phyloP scores from a whole-genome alignment of 306 rosid genomes.

The Pachyrhizus erosus region DNA sequence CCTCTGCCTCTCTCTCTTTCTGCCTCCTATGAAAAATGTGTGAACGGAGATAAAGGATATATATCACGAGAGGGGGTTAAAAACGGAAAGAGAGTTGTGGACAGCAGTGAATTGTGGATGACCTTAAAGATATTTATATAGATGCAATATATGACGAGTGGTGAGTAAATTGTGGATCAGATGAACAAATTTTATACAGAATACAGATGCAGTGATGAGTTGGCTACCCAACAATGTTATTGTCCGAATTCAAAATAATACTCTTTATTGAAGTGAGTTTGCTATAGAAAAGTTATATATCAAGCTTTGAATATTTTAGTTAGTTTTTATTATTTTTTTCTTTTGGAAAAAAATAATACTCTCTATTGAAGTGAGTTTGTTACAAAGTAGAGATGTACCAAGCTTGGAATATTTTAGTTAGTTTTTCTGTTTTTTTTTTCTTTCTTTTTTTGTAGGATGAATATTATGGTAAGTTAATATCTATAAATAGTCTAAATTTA shows the following conservation, averaged over 20 bases:
- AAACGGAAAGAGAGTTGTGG: constrained; percentile 43
- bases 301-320: no score
- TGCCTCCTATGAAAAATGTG: neutral
- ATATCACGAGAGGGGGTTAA: constrained; percentile 39
- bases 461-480: neutral
- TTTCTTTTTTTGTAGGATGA: neutral
- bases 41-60: neutral
- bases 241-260: constrained; percentile 28
- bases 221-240: neutral
- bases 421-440: no score
- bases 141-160: neutral
- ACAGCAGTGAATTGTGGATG: constrained; percentile 51
- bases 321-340: neutral
- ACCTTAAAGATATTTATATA: constrained; percentile 11
- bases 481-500: neutral
- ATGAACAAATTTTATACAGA: neutral
- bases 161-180: constrained; percentile 24
- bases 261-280: no score
- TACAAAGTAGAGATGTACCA: neutral
- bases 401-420: neutral
- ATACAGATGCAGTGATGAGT: neutral
- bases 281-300: no score
- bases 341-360: neutral
- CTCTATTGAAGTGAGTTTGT: neutral
- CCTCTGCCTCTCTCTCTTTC: constrained; percentile 2